Conservation (phyloP, 106 monocot genomes). For the Agapanthus africanus region DNA sequence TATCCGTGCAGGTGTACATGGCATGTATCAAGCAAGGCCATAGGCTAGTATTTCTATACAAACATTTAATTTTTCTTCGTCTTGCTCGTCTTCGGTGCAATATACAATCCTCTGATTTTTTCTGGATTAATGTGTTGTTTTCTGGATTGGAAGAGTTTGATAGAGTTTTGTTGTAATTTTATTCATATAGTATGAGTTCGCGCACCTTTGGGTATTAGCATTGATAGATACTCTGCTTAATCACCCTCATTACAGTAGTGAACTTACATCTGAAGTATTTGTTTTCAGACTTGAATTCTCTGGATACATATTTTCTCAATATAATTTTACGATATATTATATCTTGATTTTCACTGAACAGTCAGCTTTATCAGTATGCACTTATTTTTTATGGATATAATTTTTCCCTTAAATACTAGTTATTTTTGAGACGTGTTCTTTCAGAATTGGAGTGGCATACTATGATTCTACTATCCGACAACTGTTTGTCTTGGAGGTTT, state of each 20-base stretch:
- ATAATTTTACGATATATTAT: not conserved
- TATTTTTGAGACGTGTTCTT: not conserved
- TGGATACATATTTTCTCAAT: not conserved
- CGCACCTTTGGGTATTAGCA: not conserved
- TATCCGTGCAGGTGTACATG: slow-evolving; percentile 57
- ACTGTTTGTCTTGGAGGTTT: slow-evolving; percentile 87
- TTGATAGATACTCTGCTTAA: not conserved
- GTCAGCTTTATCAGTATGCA: not conserved
- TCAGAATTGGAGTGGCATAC: slow-evolving; percentile 86
- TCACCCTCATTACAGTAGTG: not conserved
- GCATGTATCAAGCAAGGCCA: slow-evolving; percentile 74
- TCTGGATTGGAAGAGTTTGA: not conserved
- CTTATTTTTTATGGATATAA: not conserved
- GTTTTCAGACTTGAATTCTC: not conserved
- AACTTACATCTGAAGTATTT: not conserved
- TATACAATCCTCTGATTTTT: not conserved
- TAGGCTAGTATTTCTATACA: slow-evolving; percentile 34
- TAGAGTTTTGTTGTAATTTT: not conserved
- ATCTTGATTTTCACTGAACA: not conserved
- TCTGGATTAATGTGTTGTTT: not conserved
- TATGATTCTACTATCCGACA: slow-evolving; percentile 61
- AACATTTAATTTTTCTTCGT: not conserved
- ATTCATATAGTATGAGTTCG: not conserved
- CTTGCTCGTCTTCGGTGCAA: not conserved
- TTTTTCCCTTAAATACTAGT: not conserved